Percentiles rank a stretch among this genome's conserved stretches.
These are phyloP conservation scores for Trichoderma sp. DNA, from an alignment of 2,329 filamentous ascomycete species.

Conservation along the genomic window DNA sequence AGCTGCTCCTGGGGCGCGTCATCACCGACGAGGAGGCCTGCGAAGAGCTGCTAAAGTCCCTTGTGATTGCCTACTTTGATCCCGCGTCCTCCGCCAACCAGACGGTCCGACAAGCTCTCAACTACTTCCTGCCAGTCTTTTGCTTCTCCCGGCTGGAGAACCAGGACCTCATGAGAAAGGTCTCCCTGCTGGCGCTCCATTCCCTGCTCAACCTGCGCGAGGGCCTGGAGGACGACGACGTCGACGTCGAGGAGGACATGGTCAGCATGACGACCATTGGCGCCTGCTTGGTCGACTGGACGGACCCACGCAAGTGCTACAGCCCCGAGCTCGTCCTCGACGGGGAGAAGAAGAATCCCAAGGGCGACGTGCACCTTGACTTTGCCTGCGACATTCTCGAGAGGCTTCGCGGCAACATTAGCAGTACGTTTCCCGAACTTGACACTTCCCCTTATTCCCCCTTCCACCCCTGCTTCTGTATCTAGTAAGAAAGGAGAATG, in stretches of 20 bases:
- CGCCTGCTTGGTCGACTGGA: conserved; percentile 89
- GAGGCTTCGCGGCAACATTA: conserved; percentile 66
- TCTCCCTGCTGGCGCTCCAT: conserved; percentile 75
- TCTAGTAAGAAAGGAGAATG: background rate
- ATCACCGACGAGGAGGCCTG: conserved; percentile 69
- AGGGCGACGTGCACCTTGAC: conserved; percentile 77
- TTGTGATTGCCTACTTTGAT: conserved; percentile 87
- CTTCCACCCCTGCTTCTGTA: no score
- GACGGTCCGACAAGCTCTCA: conserved; percentile 79
- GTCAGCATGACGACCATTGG: conserved; percentile 77
- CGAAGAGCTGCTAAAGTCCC: conserved; percentile 77
- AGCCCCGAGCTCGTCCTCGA: conserved; percentile 54
- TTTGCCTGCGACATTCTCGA: conserved; percentile 79
- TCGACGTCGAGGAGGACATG: conserved; percentile 75
- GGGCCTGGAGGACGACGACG: conserved; percentile 72
- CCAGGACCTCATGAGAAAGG: conserved; percentile 74
- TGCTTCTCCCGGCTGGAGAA: conserved; percentile 84
- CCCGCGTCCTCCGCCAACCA: conserved; percentile 80
- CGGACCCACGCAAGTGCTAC: conserved; percentile 81
- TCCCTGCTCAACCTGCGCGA: conserved; percentile 73
- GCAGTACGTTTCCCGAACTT: conserved; percentile 56
- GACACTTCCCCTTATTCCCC: background rate
- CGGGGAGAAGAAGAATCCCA: conserved; percentile 63
- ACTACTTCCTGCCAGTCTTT: conserved; percentile 94
- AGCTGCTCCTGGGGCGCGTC: conserved; percentile 79